These are phyloP conservation scores for Macadamia integrifolia DNA, from an alignment of 164 flowering plant genomes.

Conservation along the genomic window DNA sequence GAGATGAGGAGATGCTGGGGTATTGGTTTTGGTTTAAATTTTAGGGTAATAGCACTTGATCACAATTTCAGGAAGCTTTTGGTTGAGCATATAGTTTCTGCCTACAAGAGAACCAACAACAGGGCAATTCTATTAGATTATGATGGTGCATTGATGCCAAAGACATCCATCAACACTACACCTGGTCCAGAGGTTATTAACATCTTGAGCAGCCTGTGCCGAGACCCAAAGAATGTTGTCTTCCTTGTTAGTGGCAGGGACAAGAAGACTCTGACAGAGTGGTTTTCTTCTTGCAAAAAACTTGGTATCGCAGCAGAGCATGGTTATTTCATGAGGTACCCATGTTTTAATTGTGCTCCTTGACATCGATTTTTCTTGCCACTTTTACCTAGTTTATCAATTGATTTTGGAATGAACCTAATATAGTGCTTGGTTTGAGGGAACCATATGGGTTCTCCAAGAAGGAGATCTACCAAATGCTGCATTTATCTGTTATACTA, in stretches of 20 bases:
- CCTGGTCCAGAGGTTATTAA: constrained; percentile 35
- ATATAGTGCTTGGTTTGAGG: not conserved
- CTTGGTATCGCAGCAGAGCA: constrained; percentile 60
- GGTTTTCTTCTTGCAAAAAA: constrained; percentile 51
- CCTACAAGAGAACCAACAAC: constrained; percentile 45
- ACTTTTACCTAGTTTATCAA: no score
- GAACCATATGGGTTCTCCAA: not conserved
- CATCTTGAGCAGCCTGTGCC: constrained; percentile 44
- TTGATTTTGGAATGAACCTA: not conserved
- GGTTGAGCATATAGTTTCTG: constrained; percentile 53
- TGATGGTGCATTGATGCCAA: constrained; percentile 50
- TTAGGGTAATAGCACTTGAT: constrained; percentile 51
- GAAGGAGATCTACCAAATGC: not conserved
- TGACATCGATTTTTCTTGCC: not conserved
- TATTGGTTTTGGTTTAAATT: constrained; percentile 58
- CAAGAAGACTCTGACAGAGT: constrained; percentile 31
- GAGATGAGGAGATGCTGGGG: constrained; percentile 57
- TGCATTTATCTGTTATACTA: no score
- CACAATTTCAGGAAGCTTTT: constrained; percentile 56
- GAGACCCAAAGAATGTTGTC: constrained; percentile 47
- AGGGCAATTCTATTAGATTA: constrained; percentile 60
- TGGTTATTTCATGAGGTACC: constrained; percentile 54
- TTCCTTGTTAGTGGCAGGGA: constrained; percentile 56
- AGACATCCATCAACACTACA: constrained; percentile 27
- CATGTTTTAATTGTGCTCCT: not conserved